Evolutionary conservation across 2,329 filamentous ascomycete genomes (phyloP), one percentile per base, ranked within the genome.

Genomic region (Fusarium virguliforme): DNA sequence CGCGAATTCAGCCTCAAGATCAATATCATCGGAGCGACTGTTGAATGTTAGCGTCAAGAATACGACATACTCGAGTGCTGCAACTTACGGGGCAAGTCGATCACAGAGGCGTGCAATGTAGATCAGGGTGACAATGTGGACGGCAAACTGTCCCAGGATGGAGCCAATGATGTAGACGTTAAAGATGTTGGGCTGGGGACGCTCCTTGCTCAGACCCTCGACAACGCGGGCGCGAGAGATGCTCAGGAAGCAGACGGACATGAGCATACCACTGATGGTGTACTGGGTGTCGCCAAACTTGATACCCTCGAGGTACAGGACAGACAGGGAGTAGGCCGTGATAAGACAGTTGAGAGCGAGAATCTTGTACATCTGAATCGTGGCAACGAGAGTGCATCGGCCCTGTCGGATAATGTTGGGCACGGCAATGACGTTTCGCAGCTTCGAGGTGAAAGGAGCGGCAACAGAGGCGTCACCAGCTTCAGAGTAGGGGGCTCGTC

Each of bases 361-460:
- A 76, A 99, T 99, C 88, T 98, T 99, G 90, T 99, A 99, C 95
- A 99, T 99, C 85, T 99, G 96, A 72, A 99, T 98, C 0, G 96
- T 99, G 34, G 96, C 96, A 60, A 99, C 96, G 22, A 99, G 90
- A 8, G 96, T 99, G 85, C 96, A 99, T 69, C 96, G 93, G 64
- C 96, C 96, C 84, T 99, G 96, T 64, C 96, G 93, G 77, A 99
- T 96, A 77, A 99, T 99, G 84, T 99, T 99, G 58, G 96, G 95
- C 64, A 99, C 94, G 38, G 96, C 96, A 76, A 99, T 90, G 65
- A 99, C 96, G 77, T 99, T 98, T 74, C 95, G 93, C 46, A 99
- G 89, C 84, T 99, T 99, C 80, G 94, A 97, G 1, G 96, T 99
- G 81, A 99, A 99, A 0, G 96, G 96, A 1, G 96, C 96, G 41